Conservation (phyloP, 306 rosid genomes). For the Mimosa bimucronata region DNA sequence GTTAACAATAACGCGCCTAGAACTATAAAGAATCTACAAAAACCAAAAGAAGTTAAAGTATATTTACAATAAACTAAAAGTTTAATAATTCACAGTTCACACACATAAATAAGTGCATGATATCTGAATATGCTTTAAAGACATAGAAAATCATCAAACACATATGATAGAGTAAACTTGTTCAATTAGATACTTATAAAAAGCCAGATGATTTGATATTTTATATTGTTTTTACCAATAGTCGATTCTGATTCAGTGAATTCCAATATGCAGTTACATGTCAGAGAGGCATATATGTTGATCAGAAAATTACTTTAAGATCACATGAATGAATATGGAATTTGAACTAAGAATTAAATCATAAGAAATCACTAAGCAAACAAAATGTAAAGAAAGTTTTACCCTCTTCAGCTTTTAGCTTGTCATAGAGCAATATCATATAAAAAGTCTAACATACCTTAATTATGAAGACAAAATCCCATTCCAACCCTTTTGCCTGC, state of each 20-base stretch:
- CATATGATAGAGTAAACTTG: neutral
- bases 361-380: conserved; percentile 13
- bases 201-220: neutral
- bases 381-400: neutral
- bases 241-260: conserved; percentile 2
- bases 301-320: conserved; percentile 22
- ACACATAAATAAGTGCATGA: neutral
- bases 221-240: neutral
- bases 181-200: conserved; percentile 7
- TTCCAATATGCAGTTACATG: conserved; percentile 13
- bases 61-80: too few relatives aligned
- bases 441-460: conserved; percentile 61
- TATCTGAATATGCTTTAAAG: conserved; percentile 14
- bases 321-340: conserved; percentile 15
- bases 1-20: too few relatives aligned
- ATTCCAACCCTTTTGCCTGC: conserved; percentile 97
- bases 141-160: conserved; percentile 22
- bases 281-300: neutral
- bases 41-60: too few relatives aligned
- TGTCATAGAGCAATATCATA: conserved; percentile 21
- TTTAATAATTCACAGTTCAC: too few relatives aligned
- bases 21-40: too few relatives aligned
- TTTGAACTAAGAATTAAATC: conserved; percentile 17
- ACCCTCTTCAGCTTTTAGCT: conserved; percentile 21
- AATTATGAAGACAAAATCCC: conserved; percentile 94